Evolutionary conservation across 345 rosid genomes (phyloP).

Genomic region (Schrenkiella parvula): DNA sequence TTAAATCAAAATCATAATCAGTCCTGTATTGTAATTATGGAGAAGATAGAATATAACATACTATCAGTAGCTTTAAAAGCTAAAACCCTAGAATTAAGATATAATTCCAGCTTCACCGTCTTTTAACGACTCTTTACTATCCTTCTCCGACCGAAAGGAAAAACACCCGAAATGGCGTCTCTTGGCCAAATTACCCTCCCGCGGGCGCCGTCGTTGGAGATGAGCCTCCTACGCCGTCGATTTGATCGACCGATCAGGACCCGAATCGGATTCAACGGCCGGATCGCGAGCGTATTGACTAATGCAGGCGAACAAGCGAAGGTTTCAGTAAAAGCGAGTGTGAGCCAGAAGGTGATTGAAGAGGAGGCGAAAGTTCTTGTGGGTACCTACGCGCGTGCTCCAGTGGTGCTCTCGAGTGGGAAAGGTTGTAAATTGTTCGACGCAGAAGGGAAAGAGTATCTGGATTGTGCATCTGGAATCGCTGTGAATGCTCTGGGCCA

Average conservation of each 20-base stretch:
- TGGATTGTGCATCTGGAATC: constrained; percentile 74
- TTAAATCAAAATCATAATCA: neutral
- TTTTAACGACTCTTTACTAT: neutral
- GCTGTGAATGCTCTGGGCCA: constrained; percentile 86
- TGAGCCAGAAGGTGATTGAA: constrained; percentile 58
- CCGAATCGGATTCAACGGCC: constrained; percentile 10
- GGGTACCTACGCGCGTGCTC: constrained; percentile 68
- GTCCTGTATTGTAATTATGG: neutral
- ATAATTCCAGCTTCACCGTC: neutral
- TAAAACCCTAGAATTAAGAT: constrained; percentile 24
- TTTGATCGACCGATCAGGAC: neutral
- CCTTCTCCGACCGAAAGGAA: neutral
- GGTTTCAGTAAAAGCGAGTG: constrained; percentile 1
- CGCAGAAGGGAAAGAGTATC: constrained; percentile 67
- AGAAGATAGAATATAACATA: neutral
- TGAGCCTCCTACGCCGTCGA: constrained; percentile 2
- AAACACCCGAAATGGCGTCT: constrained; percentile 20
- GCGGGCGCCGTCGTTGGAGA: neutral
- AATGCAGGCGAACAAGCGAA: constrained; percentile 5
- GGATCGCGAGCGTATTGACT: constrained; percentile 15
- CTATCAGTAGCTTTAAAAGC: neutral
- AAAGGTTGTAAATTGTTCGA: constrained; percentile 80
- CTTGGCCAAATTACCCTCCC: constrained; percentile 16
- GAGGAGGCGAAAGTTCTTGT: constrained; percentile 54
- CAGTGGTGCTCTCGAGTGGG: constrained; percentile 63